phyloP scores from a whole-genome alignment of 169 alveolate species.

The Eimeria acervulina region DNA sequence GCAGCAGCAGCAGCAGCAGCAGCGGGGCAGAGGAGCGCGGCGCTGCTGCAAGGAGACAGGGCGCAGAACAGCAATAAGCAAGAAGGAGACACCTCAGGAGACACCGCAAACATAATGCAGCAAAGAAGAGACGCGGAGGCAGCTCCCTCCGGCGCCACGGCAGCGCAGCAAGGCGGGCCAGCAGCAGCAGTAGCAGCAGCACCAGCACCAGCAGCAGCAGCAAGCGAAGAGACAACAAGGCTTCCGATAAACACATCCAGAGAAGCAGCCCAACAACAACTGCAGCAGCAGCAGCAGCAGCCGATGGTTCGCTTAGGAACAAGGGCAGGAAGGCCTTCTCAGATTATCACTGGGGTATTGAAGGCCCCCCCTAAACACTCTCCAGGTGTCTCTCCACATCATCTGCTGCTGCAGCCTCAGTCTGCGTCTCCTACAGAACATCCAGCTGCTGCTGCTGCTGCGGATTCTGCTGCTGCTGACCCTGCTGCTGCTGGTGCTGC shows the following conservation, averaged over 20 bases:
- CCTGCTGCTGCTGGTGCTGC: background rate
- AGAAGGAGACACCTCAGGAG: no score
- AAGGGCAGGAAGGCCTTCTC: conserved; percentile 59
- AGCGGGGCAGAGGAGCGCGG: background rate
- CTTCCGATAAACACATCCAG: background rate
- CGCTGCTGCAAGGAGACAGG: no score
- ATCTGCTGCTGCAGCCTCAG: background rate
- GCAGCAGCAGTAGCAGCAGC: background rate
- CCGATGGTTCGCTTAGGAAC: conserved; percentile 42
- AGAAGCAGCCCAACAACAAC: background rate
- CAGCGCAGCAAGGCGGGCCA: background rate
- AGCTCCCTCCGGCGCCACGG: no score
- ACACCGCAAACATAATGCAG: no score
- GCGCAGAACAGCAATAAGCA: no score
- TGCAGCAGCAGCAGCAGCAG: conserved; percentile 24
- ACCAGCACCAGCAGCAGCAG: background rate
- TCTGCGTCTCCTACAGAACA: background rate
- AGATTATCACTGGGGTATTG: conserved; percentile 25
- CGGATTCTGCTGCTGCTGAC: background rate
- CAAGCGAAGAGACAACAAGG: background rate
- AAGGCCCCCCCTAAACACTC: conserved; percentile 44
- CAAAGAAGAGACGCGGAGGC: no score
- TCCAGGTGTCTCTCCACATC: background rate
- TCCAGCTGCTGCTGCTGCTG: background rate
- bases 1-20: conserved; percentile 18